Evolutionary conservation across 1,284 basidiomycete species (phyloP), one percentile per base, ranked within the genome.

Genomic region (Leccinum griseonigrum): DNA sequence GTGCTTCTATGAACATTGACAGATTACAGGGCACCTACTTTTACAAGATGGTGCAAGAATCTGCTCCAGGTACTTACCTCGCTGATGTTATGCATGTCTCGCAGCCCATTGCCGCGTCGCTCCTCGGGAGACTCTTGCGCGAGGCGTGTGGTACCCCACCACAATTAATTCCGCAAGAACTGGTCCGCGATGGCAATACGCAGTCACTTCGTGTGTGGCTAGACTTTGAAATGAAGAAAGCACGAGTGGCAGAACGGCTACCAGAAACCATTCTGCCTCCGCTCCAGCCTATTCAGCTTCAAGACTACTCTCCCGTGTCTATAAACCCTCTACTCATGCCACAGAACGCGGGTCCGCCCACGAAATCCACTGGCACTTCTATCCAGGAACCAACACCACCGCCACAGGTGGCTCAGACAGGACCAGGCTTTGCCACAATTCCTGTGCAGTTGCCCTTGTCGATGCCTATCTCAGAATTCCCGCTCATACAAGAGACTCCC

Each of bases 61-160:
- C 38, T 3, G n/a, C 32, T 36, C 57, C 31, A 2, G 40, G 50
- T 9, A 51, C 13, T 9, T 63, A 63, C 22, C 32, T 63, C 11
- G 57, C 53, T 3, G 62, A 63, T 18, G 22, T 59, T 7, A 43
- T 14, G n/a, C 50, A 51, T 1, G 28, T 51, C 50, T 51, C 50
- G 8, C 56, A 55, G 26, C 56, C 62, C 2, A 16, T 40, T 14
- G 2, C 48, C 2, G 56, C 18, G 3, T 54, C 61, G 2, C 32
- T 52, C 1, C 54, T 63, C 2, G 54, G 53, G 16, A 53, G 62
- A 50, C 50, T 61, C 22, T 43, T 64, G 63, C 40, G 54, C 13
- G 62, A 63, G 22, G 53, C 54, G 3, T 56, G 46, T 46, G 63
- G 63, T 5, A 40, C 34, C 10, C 10, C 18, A 5, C 63, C 63